Evolutionary conservation across 2,329 filamentous ascomycete species (phyloP), one percentile per base, ranked within the genome.

Genomic region (Colletotrichum tofieldiae): DNA sequence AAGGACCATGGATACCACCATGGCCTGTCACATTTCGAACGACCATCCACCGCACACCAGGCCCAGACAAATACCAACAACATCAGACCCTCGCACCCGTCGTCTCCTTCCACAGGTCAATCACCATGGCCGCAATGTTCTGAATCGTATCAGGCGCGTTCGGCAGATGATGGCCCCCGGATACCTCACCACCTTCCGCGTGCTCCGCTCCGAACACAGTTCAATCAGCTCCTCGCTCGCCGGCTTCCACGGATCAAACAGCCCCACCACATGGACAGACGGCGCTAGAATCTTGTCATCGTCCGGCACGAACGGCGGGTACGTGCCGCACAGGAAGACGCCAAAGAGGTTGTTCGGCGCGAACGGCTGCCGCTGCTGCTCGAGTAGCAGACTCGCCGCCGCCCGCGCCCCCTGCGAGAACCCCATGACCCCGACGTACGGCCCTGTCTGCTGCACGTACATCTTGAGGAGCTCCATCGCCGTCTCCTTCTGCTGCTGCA

Each of bases 341-440:
- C 56, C 69, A n/a, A 72, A 72, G 6, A 63, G 43, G 35, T 60
- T 59, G 1, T 32, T 26, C 29, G 52, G 56, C n/a, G 69, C 7
- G 18, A 72, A 72, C 8, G 59, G 58, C 67, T 65, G 59, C 14
- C 67, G 66, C 71, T 73, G 71, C 29, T 73, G 67, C 62, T 71
- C 66, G 7, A 70, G 61, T 8, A 73, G 37, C 60, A 73, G 43
- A 20, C 71, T 73, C 35, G 71, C 37, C 16, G 67, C 67, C 18
- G 67, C 67, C 2, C 71, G 66, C 16, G 60, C 67, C 23, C 71
- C 71, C 14, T 73, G 71, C 16, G 66, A 70, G 51, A 73, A 73
- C 14, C 71, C 71, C 43, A 73, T 29, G 12, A 73, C 49, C 2
- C 71, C 71, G 14, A 45, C 71, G 3, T 65, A 73, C 3, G 71